phyloP scores from a whole-genome alignment of 208 protist species.

The Crithidia mellificae region DNA sequence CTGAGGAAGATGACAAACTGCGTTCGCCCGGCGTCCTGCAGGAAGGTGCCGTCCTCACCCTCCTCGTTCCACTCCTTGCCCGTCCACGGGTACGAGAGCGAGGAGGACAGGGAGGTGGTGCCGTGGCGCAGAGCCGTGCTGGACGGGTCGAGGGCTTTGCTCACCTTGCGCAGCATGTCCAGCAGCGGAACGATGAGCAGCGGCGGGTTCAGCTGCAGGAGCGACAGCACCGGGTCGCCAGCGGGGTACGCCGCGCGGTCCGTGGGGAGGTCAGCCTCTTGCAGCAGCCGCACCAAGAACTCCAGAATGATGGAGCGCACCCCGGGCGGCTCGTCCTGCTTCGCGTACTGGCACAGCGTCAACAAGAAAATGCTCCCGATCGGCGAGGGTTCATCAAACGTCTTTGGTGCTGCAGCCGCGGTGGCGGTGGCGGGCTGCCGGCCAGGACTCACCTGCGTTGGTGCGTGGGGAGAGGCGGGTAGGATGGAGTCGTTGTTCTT shows the following conservation, averaged over 20 bases:
- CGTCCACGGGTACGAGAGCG: slow-evolving; percentile 1
- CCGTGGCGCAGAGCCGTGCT: neutral
- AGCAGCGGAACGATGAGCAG: slow-evolving; percentile 59
- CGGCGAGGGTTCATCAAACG: slow-evolving; percentile 22
- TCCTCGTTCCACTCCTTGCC: neutral
- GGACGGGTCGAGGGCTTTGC: slow-evolving; percentile 36
- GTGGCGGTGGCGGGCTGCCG: neutral
- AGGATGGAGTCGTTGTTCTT: no score
- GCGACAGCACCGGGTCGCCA: slow-evolving; percentile 42
- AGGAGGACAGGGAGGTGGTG: slow-evolving; percentile 3
- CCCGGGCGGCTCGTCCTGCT: slow-evolving; percentile 66
- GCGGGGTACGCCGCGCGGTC: slow-evolving; percentile 27
- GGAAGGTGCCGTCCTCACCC: slow-evolving; percentile 13
- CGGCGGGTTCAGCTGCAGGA: slow-evolving; percentile 61
- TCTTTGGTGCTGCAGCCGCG: neutral
- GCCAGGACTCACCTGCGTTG: no score
- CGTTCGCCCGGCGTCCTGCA: slow-evolving; percentile 35
- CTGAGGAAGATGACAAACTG: slow-evolving; percentile 59
- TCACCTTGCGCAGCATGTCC: slow-evolving; percentile 65
- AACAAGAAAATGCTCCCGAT: slow-evolving; percentile 69
- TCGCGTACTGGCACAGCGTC: slow-evolving; percentile 74
- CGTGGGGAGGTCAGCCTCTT: slow-evolving; percentile 58
- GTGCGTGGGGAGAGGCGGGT: no score
- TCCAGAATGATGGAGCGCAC: slow-evolving; percentile 53
- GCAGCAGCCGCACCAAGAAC: slow-evolving; percentile 55